A percentile compares a stretch with the other conserved stretches of the same genome.
Conservation (phyloP, 1,284 basidiomycete species). For the Melampsora larici-populina region DNA sequence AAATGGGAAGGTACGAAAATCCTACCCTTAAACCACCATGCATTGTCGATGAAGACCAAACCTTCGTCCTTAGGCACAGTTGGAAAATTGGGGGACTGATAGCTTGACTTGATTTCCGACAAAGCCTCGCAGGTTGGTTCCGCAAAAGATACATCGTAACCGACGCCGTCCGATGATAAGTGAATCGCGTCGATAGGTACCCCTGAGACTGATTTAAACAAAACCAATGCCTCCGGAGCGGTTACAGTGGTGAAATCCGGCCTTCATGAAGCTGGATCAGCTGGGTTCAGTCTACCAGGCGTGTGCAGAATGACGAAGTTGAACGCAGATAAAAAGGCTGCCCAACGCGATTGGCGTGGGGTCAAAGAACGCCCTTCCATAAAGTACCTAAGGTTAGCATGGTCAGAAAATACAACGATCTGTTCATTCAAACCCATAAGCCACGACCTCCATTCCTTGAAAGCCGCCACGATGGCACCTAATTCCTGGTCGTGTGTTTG, state of each 20-base stretch:
- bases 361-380: not conserved
- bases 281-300: conserved; percentile 5
- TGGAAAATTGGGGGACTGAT: no score
- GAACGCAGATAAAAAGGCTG: not conserved
- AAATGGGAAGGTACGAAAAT: not conserved
- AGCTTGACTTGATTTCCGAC: no score
- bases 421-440: not conserved
- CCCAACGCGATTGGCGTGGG: not conserved
- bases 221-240: no score
- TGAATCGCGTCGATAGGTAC: no score
- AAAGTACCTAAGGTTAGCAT: not conserved
- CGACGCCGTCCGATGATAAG: no score
- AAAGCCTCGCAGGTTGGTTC: no score
- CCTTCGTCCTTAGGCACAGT: no score
- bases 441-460: conserved; percentile 15
- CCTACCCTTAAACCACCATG: no score
- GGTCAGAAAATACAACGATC: conserved; percentile 11
- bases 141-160: no score
- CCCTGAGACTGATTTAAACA: no score
- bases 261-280: not conserved
- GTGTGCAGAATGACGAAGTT: conserved; percentile 8
- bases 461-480: not conserved
- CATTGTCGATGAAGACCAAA: no score
- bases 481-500: conserved; percentile 20
- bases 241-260: not conserved